phyloP scores from a whole-genome alignment of 768 basidiomycete genomes.

The Boletellus emodensis region DNA sequence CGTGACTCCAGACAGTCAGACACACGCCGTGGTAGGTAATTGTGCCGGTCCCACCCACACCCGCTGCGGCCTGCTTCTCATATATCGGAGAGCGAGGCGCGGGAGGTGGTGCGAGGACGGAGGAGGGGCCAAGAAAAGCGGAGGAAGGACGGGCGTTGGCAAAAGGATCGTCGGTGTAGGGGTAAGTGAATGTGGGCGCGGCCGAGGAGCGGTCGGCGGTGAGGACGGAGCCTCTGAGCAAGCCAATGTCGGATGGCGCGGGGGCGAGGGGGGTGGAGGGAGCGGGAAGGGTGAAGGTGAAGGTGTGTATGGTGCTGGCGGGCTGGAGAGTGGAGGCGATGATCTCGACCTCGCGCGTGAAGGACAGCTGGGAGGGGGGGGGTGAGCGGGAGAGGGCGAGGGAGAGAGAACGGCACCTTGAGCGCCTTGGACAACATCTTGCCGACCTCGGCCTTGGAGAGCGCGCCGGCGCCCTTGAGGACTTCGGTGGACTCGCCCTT shows the following conservation, averaged over 20 bases:
- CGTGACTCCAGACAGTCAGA: constrained; percentile 93
- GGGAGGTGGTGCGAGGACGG: constrained; percentile 45
- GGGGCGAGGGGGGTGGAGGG: constrained; percentile 74
- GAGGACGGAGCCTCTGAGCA: constrained; percentile 72
- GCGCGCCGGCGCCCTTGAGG: constrained; percentile 72
- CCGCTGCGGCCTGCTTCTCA: constrained; percentile 28
- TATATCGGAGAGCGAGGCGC: constrained; percentile 26
- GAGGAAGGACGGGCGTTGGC: constrained; percentile 65
- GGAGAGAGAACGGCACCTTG: constrained; percentile 50
- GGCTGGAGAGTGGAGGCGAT: constrained; percentile 94
- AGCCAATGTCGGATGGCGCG: constrained; percentile 53
- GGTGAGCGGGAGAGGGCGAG: background rate
- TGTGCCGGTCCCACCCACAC: constrained; percentile 36
- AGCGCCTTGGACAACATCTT: constrained; percentile 90
- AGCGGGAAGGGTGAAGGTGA: constrained; percentile 82
- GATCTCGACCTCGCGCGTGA: constrained; percentile 89
- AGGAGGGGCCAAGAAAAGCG: constrained; percentile 76
- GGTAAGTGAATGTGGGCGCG: constrained; percentile 62
- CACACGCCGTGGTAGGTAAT: constrained; percentile 88
- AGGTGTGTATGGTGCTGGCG: constrained; percentile 87
- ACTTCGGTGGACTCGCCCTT: constrained; percentile 53
- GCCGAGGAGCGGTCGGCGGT: constrained; percentile 64
- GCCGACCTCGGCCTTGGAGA: constrained; percentile 81
- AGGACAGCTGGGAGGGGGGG: constrained; percentile 59
- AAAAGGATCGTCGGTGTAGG: constrained; percentile 75